A percentile compares a stretch with the other conserved stretches of the same genome.
phyloP scores from a whole-genome alignment of 2,329 filamentous ascomycete species.

The Botrytis aclada region DNA sequence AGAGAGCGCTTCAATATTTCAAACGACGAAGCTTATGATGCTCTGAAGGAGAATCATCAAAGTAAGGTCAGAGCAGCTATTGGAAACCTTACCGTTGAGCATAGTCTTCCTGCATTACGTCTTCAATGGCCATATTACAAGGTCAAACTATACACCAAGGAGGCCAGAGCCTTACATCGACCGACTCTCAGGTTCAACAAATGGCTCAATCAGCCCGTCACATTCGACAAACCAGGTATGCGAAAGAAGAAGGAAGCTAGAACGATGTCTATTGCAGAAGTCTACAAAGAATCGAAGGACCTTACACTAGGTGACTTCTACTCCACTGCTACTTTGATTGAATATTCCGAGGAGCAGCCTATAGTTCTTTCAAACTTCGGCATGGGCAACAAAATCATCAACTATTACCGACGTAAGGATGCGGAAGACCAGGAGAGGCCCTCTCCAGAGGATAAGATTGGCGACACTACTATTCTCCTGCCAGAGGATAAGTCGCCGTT shows the following conservation, averaged over 20 bases:
- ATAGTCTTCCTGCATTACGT: conserved; percentile 86
- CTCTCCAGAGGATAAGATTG: conserved; percentile 61
- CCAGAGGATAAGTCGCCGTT: conserved; percentile 96
- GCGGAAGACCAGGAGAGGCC: conserved; percentile 50
- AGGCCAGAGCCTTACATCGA: conserved; percentile 81
- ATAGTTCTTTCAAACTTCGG: conserved; percentile 92
- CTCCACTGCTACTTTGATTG: conserved; percentile 80
- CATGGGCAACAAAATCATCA: conserved; percentile 94
- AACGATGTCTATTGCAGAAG: conserved; percentile 71
- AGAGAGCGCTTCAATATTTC: conserved; percentile 89
- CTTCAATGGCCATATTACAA: conserved; percentile 96
- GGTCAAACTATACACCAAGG: conserved; percentile 69
- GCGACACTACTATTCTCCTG: conserved; percentile 82
- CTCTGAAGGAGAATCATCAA: conserved; percentile 94
- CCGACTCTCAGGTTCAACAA: conserved; percentile 72
- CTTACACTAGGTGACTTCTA: conserved; percentile 80
- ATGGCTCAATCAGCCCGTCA: conserved; percentile 63
- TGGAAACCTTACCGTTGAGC: conserved; percentile 88
- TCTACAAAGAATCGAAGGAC: conserved; percentile 78
- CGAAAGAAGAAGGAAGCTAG: conserved; percentile 81
- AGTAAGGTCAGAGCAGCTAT: conserved; percentile 92
- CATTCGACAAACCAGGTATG: conserved; percentile 68
- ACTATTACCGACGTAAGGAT: conserved; percentile 89
- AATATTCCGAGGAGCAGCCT: conserved; percentile 94
- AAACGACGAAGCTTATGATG: conserved; percentile 93